Evolutionary conservation across 495 filamentous ascomycete genomes (phyloP), one percentile per base, ranked within the genome.

Genomic region (Penicillium paradoxum): DNA sequence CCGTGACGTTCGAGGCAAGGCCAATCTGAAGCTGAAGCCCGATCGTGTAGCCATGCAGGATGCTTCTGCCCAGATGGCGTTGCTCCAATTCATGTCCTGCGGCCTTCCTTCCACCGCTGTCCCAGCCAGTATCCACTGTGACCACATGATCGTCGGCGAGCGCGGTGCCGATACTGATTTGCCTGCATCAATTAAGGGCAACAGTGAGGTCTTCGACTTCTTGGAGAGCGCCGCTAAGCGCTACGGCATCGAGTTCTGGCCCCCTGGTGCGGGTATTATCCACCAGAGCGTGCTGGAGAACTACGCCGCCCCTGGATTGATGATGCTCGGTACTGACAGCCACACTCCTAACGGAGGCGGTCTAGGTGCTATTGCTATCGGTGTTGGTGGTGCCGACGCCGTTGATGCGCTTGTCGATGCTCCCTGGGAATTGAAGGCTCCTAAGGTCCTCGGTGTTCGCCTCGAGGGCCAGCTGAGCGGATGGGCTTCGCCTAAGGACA

Each of bases 251-350:
- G 92, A 97, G 67, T 98, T 98, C 70, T 98, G 93, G 93, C 89
- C 93, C 2, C 93, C 93, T 0, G 95, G 95, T 46, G 93, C 93
- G n/a, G 93, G 93, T 54, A 98, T 98, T 54, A 98, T 98, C 57
- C 93, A 98, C 73, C 93, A 98, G 79, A 95, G 88, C 53, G 93
- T 98, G 38, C 75, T 98, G 59, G 93, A 98, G 77, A 97, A 97
- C 72, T 98, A 98, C 65, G 89, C 93, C n/a, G 85, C 90, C 4
- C 93, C 93, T 4, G 93, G 93, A 40, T 67, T 97, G 62, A 97
- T 98, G 93, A 96, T 97, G 91, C 81, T 98, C n/a, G 93, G 93
- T 51, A 98, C 93, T 32, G 93, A 98, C 70, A 96, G 91, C 64
- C 93, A 97, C 73, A 97, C 93, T 24, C 93, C 93, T 18, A 97